Evolutionary conservation across 352 stramenopile genomes (phyloP).

Genomic region (Globisporangium spinosum): DNA sequence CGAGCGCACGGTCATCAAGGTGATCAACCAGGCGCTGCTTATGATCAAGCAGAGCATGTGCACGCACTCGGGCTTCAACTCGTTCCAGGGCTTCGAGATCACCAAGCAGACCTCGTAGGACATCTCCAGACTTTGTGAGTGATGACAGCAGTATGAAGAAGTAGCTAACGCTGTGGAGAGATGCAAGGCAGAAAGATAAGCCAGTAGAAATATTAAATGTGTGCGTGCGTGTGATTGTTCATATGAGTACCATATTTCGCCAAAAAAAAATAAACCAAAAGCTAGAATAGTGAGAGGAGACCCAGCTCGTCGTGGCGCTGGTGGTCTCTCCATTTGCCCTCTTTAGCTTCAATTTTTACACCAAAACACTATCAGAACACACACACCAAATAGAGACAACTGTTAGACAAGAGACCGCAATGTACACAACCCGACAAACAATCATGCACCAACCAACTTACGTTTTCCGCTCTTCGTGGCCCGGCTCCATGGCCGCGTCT

Average conservation of each 20-base stretch:
- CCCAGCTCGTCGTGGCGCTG: neutral
- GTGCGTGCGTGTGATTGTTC: neutral
- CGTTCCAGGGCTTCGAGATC: slow-evolving; percentile 13
- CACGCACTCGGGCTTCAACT: slow-evolving; percentile 15
- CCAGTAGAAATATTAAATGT: neutral
- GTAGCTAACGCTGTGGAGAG: neutral
- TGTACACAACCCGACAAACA: neutral
- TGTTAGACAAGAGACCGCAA: neutral
- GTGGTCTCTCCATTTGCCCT: neutral
- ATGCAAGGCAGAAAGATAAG: neutral
- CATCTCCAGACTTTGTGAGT: neutral
- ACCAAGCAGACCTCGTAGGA: neutral
- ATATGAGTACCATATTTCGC: neutral
- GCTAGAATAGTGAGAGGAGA: neutral
- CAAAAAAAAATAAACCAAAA: neutral
- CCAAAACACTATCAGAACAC: slow-evolving; percentile 1
- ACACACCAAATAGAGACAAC: neutral
- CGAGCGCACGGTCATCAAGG: slow-evolving; percentile 28
- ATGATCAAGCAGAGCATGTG: slow-evolving; percentile 19
- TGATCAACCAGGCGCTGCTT: slow-evolving; percentile 23
- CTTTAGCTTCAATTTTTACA: neutral
- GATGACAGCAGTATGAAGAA: neutral
- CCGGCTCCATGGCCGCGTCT: neutral
- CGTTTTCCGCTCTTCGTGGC: slow-evolving; percentile 15
- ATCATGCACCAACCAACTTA: neutral